Evolutionary conservation across 2,329 filamentous ascomycete genomes (phyloP).

Genomic region (Aureobasidium pullulans): DNA sequence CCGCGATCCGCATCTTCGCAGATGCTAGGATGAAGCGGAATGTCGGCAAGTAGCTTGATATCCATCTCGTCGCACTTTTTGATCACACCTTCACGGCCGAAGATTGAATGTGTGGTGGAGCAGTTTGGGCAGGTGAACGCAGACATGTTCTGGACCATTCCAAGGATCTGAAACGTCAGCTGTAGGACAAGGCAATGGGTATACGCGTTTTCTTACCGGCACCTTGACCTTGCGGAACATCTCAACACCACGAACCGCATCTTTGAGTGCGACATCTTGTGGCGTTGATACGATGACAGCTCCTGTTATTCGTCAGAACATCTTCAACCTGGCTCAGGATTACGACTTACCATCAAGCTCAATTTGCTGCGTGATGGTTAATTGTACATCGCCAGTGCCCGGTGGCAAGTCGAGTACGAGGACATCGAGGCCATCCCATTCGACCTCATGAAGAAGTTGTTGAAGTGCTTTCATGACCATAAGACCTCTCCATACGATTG

Average conservation of each 20-base stretch:
- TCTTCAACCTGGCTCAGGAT: background rate
- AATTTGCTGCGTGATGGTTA: conserved; percentile 94
- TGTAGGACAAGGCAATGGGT: background rate
- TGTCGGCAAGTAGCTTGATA: conserved; percentile 77
- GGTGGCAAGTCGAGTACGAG: conserved; percentile 87
- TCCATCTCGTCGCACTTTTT: conserved; percentile 63
- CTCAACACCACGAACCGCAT: conserved; percentile 83
- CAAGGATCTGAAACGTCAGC: conserved; percentile 48
- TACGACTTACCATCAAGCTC: conserved; percentile 63
- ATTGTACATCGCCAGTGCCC: conserved; percentile 88
- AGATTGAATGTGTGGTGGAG: conserved; percentile 29
- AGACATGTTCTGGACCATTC: conserved; percentile 89
- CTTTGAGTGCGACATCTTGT: conserved; percentile 84
- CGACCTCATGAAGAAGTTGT: conserved; percentile 88
- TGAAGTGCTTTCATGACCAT: conserved; percentile 98
- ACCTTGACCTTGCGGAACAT: conserved; percentile 85
- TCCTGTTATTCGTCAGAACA: conserved; percentile 38
- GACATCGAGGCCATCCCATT: conserved; percentile 84
- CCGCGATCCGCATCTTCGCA: conserved; percentile 82
- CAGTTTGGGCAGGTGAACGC: conserved; percentile 68
- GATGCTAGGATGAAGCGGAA: conserved; percentile 79
- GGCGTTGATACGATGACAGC: conserved; percentile 87
- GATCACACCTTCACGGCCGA: conserved; percentile 44
- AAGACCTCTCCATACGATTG: conserved; percentile 88
- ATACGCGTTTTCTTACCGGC: conserved; percentile 37